Conservation (phyloP, 352 stramenopile species). For the Phytophthora foliorum region DNA sequence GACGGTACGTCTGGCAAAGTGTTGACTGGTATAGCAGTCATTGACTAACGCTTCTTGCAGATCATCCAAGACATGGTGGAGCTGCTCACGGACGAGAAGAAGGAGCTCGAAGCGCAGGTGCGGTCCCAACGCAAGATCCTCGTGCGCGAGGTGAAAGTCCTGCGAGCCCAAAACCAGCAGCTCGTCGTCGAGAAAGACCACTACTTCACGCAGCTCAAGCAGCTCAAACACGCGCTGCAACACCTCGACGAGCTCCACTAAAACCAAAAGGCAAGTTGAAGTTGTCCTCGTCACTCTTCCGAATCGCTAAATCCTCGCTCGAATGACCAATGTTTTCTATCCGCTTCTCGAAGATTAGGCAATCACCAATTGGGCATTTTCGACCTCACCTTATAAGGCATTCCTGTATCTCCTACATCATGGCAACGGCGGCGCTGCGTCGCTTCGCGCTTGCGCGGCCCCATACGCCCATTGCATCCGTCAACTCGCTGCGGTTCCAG, state of each 20-base stretch:
- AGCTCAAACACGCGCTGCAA: constrained; percentile 78
- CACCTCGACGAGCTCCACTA: constrained; percentile 70
- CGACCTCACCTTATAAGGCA: neutral
- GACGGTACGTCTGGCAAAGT: constrained; percentile 42
- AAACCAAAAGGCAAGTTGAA: constrained; percentile 22
- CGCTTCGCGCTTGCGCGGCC: constrained; percentile 42
- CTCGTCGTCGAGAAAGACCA: constrained; percentile 70
- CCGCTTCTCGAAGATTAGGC: constrained; percentile 4
- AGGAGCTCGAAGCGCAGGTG: constrained; percentile 75
- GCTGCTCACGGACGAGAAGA: constrained; percentile 79
- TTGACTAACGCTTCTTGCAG: constrained; percentile 29
- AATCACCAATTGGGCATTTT: constrained; percentile 6
- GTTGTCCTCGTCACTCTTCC: constrained; percentile 3
- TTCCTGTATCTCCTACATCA: constrained; percentile 7
- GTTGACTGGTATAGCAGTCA: neutral
- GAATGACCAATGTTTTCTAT: neutral
- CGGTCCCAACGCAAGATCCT: constrained; percentile 84
- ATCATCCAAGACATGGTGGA: constrained; percentile 88
- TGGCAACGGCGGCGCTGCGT: constrained; percentile 51
- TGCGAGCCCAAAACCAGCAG: constrained; percentile 76
- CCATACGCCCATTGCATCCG: constrained; percentile 1
- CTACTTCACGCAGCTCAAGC: constrained; percentile 81
- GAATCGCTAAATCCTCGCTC: neutral
- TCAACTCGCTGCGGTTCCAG: constrained; percentile 3
- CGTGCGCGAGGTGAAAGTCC: constrained; percentile 80